A percentile compares a stretch with the other conserved stretches of the same genome.
Conservation (phyloP, 1,284 basidiomycete genomes). For the Taiwanofungus camphoratus region DNA sequence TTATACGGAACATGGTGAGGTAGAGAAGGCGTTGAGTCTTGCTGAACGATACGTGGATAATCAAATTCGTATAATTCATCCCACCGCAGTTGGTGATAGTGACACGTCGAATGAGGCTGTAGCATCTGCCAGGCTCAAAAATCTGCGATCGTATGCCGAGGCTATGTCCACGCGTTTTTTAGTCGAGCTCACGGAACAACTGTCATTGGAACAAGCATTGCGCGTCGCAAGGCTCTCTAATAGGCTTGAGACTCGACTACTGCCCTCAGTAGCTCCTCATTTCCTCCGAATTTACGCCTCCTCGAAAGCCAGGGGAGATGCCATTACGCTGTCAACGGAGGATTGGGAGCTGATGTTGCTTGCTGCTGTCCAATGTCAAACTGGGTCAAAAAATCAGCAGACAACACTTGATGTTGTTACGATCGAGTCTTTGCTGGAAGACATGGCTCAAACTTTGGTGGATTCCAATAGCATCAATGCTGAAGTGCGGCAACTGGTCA, state of each 20-base stretch:
- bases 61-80: background rate
- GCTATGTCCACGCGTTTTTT: no score
- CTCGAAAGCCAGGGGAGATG: slow-evolving; percentile 17
- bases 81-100: no score
- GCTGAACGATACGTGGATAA: background rate
- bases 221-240: background rate
- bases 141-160: no score
- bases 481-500: background rate
- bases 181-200: no score
- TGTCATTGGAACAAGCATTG: background rate
- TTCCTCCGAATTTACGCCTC: slow-evolving; percentile 26
- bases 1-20: background rate
- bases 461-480: background rate
- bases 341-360: slow-evolving; percentile 29
- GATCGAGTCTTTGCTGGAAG: background rate
- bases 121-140: no score
- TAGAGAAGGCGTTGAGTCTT: background rate
- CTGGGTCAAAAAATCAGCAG: background rate
- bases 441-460: background rate
- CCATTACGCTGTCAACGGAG: slow-evolving; percentile 15
- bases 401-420: background rate
- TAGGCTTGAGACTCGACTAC: background rate
- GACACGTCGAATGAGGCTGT: no score
- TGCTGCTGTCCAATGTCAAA: slow-evolving; percentile 10
- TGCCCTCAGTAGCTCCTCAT: background rate